phyloP scores from a whole-genome alignment of 1,139 yeast genomes.

The Pneumocystis canis region DNA sequence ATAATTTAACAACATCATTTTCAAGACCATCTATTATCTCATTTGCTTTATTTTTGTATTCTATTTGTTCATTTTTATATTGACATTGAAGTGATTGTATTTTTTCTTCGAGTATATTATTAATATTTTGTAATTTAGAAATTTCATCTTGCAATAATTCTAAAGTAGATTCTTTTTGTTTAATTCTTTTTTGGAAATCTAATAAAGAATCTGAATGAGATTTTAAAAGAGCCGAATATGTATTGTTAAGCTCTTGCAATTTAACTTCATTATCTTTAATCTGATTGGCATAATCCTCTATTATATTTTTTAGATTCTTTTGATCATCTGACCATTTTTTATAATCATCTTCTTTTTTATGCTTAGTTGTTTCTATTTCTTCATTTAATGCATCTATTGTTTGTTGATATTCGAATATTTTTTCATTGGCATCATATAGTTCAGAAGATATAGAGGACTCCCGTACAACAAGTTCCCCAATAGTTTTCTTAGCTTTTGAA shows the following conservation, averaged over 20 bases:
- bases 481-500: not conserved
- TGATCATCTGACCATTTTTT: not conserved
- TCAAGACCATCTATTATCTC: constrained; percentile 2
- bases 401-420: not conserved
- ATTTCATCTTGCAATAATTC: not conserved
- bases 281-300: not conserved
- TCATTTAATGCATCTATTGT: not conserved
- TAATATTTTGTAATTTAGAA: not conserved
- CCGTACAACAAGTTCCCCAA: not conserved
- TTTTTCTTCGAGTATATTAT: not conserved
- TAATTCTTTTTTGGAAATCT: not conserved
- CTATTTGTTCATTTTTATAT: not conserved
- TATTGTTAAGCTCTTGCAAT: not conserved
- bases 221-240: not conserved
- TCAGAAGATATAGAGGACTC: not conserved
- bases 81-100: not conserved
- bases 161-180: not conserved
- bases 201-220: not conserved
- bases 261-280: not conserved
- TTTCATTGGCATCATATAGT: not conserved
- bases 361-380: not conserved
- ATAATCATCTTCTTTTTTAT: not conserved
- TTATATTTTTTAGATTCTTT: not conserved
- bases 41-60: constrained; percentile 5
- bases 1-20: constrained; percentile 3